Evolutionary conservation across 2,329 filamentous ascomycete genomes (phyloP), one percentile per base, ranked within the genome.

Genomic region (Thelonectria blattea): DNA sequence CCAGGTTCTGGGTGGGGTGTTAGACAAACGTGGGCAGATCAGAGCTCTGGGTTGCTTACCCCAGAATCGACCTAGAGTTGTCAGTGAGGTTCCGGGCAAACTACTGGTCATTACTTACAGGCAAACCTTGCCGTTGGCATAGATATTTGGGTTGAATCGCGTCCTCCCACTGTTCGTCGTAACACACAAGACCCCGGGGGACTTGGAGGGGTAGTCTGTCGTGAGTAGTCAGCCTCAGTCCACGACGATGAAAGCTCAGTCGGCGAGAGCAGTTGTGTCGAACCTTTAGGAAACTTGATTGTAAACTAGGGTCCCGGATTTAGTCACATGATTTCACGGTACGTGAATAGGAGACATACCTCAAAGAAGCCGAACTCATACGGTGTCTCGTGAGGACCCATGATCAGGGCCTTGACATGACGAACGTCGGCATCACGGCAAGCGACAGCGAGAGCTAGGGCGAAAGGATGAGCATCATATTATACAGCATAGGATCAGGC

Each of bases 321-420:
- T 48, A 43, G 57, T 58, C 34, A 62, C 49, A 18, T 41, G 9
- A 14, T 45, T 41, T 47, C 8, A n/a, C 12, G 11, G 11, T 18
- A 5, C 34, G 9, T 18, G 32, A n/a, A 6, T 46, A 37, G 9
- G 34, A 15, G 12, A 73, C 82, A 61, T 75, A 95, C 93, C 84
- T 98, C 93, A 73, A 96, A 98, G 79, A 97, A 97, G 3, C 95
- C 95, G 73, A 96, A 97, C 76, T 97, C 93, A 76, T 99, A 99
- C 0, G 94, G 93, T 1, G 93, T 96, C 69, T 95, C 93, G 65
- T 94, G 92, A 22, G 95, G 94, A 0, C 95, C 95, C 67, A 98
- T 87, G 70, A 98, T 94, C 65, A 98, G 77, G 50, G 93, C 92
- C 73, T 88, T 90, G 51, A 98, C 89, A 73, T 92, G 90, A 56